These are phyloP conservation scores for Cardiosporidium cionae DNA, from an alignment of 169 alveolate species.

Conservation along the genomic window DNA sequence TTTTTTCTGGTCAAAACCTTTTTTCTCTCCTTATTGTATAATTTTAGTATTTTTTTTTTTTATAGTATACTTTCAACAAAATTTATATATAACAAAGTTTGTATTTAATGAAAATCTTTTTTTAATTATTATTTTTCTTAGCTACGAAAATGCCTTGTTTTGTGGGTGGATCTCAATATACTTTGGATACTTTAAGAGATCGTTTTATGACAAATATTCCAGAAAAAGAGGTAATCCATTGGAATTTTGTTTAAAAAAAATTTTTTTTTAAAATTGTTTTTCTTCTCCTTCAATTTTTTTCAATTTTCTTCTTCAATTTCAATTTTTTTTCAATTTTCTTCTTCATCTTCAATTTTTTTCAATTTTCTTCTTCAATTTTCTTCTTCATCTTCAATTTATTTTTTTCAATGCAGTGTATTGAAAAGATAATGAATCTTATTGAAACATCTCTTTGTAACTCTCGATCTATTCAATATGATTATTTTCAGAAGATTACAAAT, in stretches of 20 bases:
- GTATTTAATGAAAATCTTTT: not conserved
- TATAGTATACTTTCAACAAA: not conserved
- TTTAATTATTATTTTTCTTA: constrained; percentile 8
- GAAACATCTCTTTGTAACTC: constrained; percentile 82
- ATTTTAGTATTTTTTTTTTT: not conserved
- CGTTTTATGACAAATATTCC: constrained; percentile 66
- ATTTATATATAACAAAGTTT: not conserved
- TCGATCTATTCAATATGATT: constrained; percentile 89
- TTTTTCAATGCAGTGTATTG: constrained; percentile 48
- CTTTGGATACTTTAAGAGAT: constrained; percentile 56
- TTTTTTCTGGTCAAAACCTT: not conserved
- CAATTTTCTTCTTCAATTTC: not conserved
- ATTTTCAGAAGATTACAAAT: constrained; percentile 85
- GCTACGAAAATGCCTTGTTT: constrained; percentile 82
- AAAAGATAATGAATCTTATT: constrained; percentile 70
- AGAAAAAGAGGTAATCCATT: constrained; percentile 46
- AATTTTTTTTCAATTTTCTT: not conserved
- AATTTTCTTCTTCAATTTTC: not conserved
- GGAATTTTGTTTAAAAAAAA: not conserved
- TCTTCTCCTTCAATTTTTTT: not conserved
- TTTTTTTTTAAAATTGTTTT: not conserved
- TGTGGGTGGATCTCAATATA: constrained; percentile 60
- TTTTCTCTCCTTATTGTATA: not conserved
- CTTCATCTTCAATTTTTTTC: not conserved
- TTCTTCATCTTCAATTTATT: not conserved